Conservation (phyloP, 495 filamentous ascomycete species). For the Neurospora sp. region DNA sequence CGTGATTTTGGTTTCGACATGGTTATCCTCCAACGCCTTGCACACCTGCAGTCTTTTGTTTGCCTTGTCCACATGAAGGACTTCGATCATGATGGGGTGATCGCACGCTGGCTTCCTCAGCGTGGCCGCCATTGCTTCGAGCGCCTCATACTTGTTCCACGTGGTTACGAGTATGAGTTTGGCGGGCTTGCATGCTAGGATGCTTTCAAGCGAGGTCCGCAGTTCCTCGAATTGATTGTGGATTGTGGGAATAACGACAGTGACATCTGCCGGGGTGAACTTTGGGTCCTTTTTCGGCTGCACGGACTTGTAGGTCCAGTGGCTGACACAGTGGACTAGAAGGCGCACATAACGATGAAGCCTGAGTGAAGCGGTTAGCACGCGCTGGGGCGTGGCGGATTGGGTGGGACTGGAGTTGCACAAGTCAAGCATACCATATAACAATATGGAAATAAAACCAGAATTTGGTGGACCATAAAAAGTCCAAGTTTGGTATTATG, state of each 20-base stretch:
- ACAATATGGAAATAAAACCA: slow-evolving; percentile 28
- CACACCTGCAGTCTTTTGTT: slow-evolving; percentile 85
- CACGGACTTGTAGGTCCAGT: slow-evolving; percentile 39
- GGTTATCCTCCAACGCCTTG: slow-evolving; percentile 54
- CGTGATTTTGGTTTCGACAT: slow-evolving; percentile 62
- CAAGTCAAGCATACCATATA: slow-evolving; percentile 29
- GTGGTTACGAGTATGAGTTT: slow-evolving; percentile 49
- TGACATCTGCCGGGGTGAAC: slow-evolving; percentile 41
- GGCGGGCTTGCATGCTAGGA: slow-evolving; percentile 39
- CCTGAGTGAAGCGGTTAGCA: slow-evolving; percentile 22
- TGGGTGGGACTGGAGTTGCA: background rate
- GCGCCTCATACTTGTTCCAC: slow-evolving; percentile 36
- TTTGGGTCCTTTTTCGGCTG: slow-evolving; percentile 32
- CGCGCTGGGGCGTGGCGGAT: background rate
- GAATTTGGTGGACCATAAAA: slow-evolving; percentile 27
- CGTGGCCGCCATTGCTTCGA: slow-evolving; percentile 33
- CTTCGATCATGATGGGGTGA: slow-evolving; percentile 27
- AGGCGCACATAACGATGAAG: slow-evolving; percentile 44
- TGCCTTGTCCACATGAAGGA: slow-evolving; percentile 30
- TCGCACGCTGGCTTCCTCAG: slow-evolving; percentile 17
- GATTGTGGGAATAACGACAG: slow-evolving; percentile 48
- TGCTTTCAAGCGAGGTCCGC: slow-evolving; percentile 40
- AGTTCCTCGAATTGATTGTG: slow-evolving; percentile 45
- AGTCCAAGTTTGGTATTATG: slow-evolving; percentile 24
- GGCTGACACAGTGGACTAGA: slow-evolving; percentile 40